Base-by-base conservation (phyloP, 805 yeast genomes). In the Cyberlindnera bimundalis region DNA sequence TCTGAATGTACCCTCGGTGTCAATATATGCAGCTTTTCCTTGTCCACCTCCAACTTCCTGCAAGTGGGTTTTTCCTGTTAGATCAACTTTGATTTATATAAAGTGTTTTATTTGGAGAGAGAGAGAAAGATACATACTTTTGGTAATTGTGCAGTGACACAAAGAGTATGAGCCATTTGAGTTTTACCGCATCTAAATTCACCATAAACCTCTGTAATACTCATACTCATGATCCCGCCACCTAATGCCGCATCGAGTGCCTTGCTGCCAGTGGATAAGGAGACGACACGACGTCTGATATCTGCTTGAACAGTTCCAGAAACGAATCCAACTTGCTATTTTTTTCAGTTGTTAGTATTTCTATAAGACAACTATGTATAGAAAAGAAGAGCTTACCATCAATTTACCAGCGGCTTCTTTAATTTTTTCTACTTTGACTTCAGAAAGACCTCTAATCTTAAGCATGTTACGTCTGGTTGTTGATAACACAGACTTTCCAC, bases 131-230 rank as follows among this genome's bases (percentile, higher is more conserved):
- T 20, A 30, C 37, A 25, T 33, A 40, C 44, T 32, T 70, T 76
- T 9, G 87, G 88, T 43, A 84, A 60, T 56, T 84, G 91, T 29
- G 88, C 71, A 2, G 89, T 80, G 11, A 84, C 88, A 39, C 90
- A 83, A 42, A 84, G 66, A 0, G 91, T 84, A 57, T 84, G 91
- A 17, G 90, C 81, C 58, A 84, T 62, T 58, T 84, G 91, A n/a
- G 90, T 82, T 55, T 84, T 84, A 29, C 91, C 91, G 41, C 90
- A 83, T 56, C 91, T 67, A 51, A 80, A 84, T 52, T 84, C 91
- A 1, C 91, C 91, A 64, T 81, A 84, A 0, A 81, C 87, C 58
- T 84, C 91, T 0, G 89, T 81, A 39, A 83, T 78, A 24, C 85
- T 76, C 69, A 85, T 86, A 0, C 90, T 79, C 66, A 79, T 81